Evolutionary conservation across 192 early-diverging fungal genomes (phyloP).

Genomic region (Gamsiella multidivaricata): DNA sequence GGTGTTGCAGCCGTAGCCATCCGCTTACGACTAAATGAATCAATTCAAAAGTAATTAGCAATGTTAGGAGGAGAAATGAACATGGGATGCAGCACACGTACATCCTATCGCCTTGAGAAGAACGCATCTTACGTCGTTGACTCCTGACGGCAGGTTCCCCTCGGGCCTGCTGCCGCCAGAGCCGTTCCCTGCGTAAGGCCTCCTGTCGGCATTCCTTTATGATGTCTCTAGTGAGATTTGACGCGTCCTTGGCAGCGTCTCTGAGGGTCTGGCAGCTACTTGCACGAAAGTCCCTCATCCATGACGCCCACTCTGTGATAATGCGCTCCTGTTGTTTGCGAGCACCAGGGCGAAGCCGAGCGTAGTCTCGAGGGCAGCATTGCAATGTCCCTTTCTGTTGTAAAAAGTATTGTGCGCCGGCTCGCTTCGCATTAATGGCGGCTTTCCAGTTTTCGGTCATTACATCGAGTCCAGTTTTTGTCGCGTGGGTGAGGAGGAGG

Average conservation of each 20-base stretch:
- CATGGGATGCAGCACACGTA: no score
- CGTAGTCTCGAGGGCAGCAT: neutral
- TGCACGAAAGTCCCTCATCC: neutral
- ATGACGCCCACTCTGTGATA: neutral
- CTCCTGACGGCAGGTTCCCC: no score
- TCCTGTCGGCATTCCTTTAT: neutral
- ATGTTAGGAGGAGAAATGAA: no score
- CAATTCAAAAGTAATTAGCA: no score
- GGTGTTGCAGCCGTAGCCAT: no score
- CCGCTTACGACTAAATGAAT: no score
- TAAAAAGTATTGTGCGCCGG: neutral
- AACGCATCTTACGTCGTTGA: no score
- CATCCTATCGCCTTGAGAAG: no score
- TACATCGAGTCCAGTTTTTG: neutral
- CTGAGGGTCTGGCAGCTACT: neutral
- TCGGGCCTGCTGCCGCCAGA: no score
- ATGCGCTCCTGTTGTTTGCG: conserved; percentile 1
- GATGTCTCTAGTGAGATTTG: neutral
- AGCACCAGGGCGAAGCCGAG: neutral
- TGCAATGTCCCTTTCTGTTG: neutral
- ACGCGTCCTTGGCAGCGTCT: neutral
- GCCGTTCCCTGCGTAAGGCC: no score
- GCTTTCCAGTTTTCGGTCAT: neutral
- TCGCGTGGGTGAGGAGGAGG: no score
- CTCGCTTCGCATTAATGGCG: neutral